A percentile compares a stretch with the other conserved stretches of the same genome.
These are phyloP conservation scores for Globisporangium irregulare DNA, from an alignment of 352 stramenopile species.

Conservation along the genomic window DNA sequence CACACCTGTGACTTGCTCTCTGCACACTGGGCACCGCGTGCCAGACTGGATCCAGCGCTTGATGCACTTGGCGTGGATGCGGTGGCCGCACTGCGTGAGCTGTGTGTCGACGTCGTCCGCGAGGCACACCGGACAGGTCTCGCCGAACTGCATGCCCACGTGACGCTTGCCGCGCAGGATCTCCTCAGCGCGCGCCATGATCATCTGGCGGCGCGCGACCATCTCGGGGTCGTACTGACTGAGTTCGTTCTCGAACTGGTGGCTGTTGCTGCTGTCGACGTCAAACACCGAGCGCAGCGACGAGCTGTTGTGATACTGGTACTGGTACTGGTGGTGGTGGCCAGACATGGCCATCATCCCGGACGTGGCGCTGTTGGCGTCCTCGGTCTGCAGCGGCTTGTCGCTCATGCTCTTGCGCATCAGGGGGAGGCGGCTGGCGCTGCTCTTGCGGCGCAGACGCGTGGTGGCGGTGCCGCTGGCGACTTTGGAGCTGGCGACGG, in stretches of 20 bases:
- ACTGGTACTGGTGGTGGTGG: constrained; percentile 4
- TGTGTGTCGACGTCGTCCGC: constrained; percentile 70
- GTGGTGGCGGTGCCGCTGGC: background rate
- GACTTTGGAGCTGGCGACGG: background rate
- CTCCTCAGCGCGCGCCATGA: constrained; percentile 58
- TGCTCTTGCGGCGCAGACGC: constrained; percentile 28
- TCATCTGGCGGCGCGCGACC: constrained; percentile 27
- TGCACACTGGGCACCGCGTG: constrained; percentile 63
- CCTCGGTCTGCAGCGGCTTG: constrained; percentile 19
- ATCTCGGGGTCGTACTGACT: constrained; percentile 29
- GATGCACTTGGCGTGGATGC: constrained; percentile 77
- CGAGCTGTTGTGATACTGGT: constrained; percentile 26
- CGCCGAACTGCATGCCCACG: constrained; percentile 60
- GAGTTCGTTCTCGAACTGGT: constrained; percentile 12
- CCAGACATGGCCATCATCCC: background rate
- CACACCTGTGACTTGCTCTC: constrained; percentile 53
- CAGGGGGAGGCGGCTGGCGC: constrained; percentile 15
- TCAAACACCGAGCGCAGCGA: constrained; percentile 35
- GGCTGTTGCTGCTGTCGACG: constrained; percentile 20
- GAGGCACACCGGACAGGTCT: constrained; percentile 71
- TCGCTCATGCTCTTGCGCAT: constrained; percentile 35
- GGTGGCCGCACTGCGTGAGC: constrained; percentile 56
- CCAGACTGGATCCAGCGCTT: constrained; percentile 71
- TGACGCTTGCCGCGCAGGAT: constrained; percentile 60
- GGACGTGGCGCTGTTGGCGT: background rate